phyloP scores from a whole-genome alignment of 2,329 filamentous ascomycete species.

The Talaromyces pinophilus region DNA sequence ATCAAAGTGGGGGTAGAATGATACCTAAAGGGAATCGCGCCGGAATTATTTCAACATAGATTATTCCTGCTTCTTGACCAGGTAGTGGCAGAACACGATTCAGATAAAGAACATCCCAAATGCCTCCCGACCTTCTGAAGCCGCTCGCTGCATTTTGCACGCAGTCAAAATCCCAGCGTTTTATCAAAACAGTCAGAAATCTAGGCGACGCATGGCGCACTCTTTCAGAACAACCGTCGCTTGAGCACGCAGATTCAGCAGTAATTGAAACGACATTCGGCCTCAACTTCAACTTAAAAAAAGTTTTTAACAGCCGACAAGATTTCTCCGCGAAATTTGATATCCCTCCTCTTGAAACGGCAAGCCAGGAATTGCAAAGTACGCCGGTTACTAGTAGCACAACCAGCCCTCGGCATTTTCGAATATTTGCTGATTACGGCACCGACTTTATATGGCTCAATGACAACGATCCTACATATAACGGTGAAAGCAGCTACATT shows the following conservation, averaged over 20 bases:
- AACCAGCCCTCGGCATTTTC: constrained; percentile 23
- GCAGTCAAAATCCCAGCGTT: constrained; percentile 24
- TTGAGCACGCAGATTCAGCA: not conserved
- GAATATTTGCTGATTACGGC: constrained; percentile 28
- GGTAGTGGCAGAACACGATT: too few species aligned
- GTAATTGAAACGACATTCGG: not conserved
- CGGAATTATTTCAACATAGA: too few species aligned
- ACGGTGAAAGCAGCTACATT: constrained; percentile 17
- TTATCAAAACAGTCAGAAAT: constrained; percentile 26
- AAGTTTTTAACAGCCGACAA: not conserved
- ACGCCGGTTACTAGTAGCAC: not conserved
- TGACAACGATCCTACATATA: constrained; percentile 21
- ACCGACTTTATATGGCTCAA: constrained; percentile 27
- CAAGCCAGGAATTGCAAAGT: not conserved
- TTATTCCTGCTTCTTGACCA: too few species aligned
- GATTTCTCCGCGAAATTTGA: not conserved
- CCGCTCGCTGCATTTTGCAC: constrained; percentile 25
- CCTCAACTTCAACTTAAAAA: not conserved
- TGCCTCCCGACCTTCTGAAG: not conserved
- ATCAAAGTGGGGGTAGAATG: too few species aligned
- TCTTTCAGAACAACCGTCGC: constrained; percentile 19
- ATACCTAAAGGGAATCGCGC: too few species aligned
- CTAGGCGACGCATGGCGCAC: constrained; percentile 25
- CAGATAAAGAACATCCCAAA: not conserved
- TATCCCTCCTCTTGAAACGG: not conserved